Base-by-base conservation (phyloP, 2,329 filamentous ascomycete species). In the Coniella lustricola region DNA sequence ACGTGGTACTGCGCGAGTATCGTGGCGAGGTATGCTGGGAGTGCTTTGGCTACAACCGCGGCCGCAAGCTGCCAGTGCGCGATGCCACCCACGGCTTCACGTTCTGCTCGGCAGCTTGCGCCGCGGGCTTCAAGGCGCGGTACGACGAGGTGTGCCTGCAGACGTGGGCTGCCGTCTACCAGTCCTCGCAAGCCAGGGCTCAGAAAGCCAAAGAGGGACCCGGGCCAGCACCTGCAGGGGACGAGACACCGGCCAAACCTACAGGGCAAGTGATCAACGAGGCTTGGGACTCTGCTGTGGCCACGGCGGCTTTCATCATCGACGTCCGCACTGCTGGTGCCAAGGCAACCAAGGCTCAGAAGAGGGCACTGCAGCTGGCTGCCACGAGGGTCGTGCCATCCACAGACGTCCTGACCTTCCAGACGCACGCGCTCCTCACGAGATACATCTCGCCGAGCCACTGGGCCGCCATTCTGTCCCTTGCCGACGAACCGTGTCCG, bases 1-100 rank as follows among this genome's bases (percentile, higher is more conserved):
- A 52, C 16, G 44, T 52, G 2, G 39, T 52, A 13, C 20, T 44
- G 31, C 37, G 50, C 10, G 50, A 52, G 22, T 50, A 52, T n/a
- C 50, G 50, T 2, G 49, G 49, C 31, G 50, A 52, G 32, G 50
- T 52, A 3, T 52, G 50, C 43, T 52, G 50, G 47, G 39, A 50
- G 20, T 52, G 50, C 18, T 50, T 52, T 18, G 37, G 34, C 7
- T 52, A 52, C 33, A 31, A 52, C 36, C 47, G 48, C 9, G 50
- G 50, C 22, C 50, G 44, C 9, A 52, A 47, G 34, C 32, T 52
- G 9, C 35, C 47, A 9, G 12, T 47, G 14, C 38, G 50, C 3
- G 50, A 52, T 3, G 9, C 43, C n/a, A 17, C 13, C 10, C 38
- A 40, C 29, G 50, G 50, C 13, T 18, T 52, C 18, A 12, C 50